Evolutionary conservation across 1,284 basidiomycete species (phyloP), one percentile per base, ranked within the genome.

Genomic region (Apiotrichum sp.): DNA sequence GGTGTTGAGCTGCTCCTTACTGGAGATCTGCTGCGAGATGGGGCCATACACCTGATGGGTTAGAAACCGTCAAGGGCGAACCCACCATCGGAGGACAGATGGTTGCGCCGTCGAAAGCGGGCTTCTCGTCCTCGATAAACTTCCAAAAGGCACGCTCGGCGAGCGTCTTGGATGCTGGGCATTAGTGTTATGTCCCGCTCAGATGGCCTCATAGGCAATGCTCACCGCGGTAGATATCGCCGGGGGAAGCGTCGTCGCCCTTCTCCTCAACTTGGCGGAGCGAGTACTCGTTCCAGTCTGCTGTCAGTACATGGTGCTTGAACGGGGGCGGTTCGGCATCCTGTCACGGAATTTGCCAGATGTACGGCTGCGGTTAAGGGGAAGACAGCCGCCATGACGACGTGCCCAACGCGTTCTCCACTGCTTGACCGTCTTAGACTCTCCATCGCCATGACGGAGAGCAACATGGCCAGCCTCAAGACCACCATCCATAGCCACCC

Each of bases 261-360:
- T 80, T 77, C 58, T 78, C 73, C 62, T 81, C 77, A 22, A 85
- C 77, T 47, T 80, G 73, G 39, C 79, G 69, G n/a, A 81, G 69
- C 4, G 80, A 78, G 36, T 77, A 72, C 7, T 81, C 70, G 74
- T 88, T 86, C 86, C 86, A 89, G 69, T 86, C 80, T 31, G 52
- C 11, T 5, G 56, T 63, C 6, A 54, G 52, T 7, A 7, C 36
- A 38, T 13, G 22, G 22, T 22, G 22, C 22, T 22, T 22, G 22
- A 22, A 22, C 22, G 22, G 22, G 22, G 22, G 22, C 22, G 22
- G 22, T 22, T 22, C 22, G 22, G 22, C 22, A 22, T 22, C 22
- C 22, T 22, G 22, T 22, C 22, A 22, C 22, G 22, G 22, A 22
- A 22, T 22, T 22, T 22, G 22, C 22, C 22, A 22, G 22, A 22